Evolutionary conservation across 257 asterid species (phyloP), one percentile per base, ranked within the genome.

Genomic region (Thymus mandschuricus): DNA sequence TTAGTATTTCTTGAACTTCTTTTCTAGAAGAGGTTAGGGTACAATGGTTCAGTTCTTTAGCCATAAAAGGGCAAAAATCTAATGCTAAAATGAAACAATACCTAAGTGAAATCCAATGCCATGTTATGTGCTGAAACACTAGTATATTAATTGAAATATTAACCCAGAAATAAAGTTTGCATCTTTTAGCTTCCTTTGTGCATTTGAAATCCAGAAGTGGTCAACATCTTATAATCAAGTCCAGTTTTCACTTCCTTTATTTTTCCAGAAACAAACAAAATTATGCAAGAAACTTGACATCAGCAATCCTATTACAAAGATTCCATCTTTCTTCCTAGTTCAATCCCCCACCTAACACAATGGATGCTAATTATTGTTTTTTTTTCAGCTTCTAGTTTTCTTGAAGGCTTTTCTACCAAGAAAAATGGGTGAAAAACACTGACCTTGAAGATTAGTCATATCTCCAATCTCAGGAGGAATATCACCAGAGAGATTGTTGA

Each of bases 381-480:
- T 31, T 30, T 31, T 13, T 31, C 11, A 57, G 7, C 7, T 51
- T 51, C 4, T 52, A 52, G 8, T 6, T 15, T 52, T 5, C 6
- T 4, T 13, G 1, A 6, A 52, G 7, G 27, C 8, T 57, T 30
- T 4, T 4, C 10, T 1, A 9, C 31, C 43, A 21, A 6, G 28
- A 12, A 49, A 52, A 11, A 52, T 0, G 49, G 2, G 8, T 1
- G 62, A 10, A 34, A 66, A 64, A 72, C 81, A 43, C 80, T 34
- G 30, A 89, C 99, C 99, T 89, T 92, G 95, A 31, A 95, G 83
- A 82, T 77, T 87, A 33, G 85, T 33, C 94, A 95, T 73, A 50
- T 65, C 74, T 46, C 87, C 96, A 77, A 95, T 81, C 84, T 87
- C 86, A 51, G 88, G 75, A 48, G 99, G 99, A 4, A 95, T 83